Conservation (phyloP, 2,329 filamentous ascomycete species). For the Microsporum audouinii region DNA sequence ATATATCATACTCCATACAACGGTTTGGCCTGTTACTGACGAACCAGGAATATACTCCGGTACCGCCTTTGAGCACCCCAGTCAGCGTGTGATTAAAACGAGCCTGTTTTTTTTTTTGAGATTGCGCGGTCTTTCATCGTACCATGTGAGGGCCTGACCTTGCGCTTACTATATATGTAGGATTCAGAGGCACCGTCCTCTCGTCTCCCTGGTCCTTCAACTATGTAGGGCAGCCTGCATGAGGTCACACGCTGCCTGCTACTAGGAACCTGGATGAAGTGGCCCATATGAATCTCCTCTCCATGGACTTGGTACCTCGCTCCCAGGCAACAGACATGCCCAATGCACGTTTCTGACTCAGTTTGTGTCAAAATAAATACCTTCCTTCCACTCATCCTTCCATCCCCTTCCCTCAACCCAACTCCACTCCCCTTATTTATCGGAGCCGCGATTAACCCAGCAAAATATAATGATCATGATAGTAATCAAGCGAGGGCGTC, state of each 20-base stretch:
- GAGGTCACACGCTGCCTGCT: neutral
- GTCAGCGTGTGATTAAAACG: neutral
- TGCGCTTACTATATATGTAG: neutral
- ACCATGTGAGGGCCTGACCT: slow-evolving; percentile 4
- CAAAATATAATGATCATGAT: neutral
- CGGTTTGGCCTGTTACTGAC: neutral
- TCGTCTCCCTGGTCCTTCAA: neutral
- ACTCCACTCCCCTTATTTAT: neutral
- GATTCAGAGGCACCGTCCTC: neutral
- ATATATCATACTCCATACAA: neutral
- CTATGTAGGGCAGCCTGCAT: neutral
- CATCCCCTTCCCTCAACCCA: neutral
- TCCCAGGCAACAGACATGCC: neutral
- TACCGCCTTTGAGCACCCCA: neutral
- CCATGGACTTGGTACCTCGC: neutral
- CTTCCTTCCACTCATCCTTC: slow-evolving; percentile 2
- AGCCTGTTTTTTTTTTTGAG: neutral
- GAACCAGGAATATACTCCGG: neutral
- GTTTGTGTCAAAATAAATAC: slow-evolving; percentile 2
- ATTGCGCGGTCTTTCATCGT: neutral
- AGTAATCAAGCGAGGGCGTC: neutral
- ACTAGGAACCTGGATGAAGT: neutral
- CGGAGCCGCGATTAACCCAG: neutral
- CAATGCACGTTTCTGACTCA: slow-evolving; percentile 2
- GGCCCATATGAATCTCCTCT: neutral